Conservation (phyloP, 2,329 filamentous ascomycete genomes). For the Hypoxylon sp. region DNA sequence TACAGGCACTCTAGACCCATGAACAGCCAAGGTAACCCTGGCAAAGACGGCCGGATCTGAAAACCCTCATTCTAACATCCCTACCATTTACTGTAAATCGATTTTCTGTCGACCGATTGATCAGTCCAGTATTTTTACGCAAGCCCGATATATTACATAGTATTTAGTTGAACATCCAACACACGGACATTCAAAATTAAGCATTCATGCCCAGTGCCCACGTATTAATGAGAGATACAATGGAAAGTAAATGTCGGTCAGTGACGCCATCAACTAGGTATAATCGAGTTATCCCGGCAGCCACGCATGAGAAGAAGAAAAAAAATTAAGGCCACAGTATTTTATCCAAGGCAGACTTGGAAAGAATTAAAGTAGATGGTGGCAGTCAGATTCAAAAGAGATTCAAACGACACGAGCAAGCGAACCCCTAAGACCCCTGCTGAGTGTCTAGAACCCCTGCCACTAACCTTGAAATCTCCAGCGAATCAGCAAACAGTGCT, state of each 20-base stretch:
- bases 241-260: no score
- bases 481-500: conserved; percentile 41
- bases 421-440: conserved; percentile 8
- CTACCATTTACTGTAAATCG: conserved; percentile 14
- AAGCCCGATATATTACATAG: no score
- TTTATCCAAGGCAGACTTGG: conserved; percentile 20
- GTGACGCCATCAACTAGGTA: no score
- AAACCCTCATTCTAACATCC: conserved; percentile 30
- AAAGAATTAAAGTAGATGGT: conserved; percentile 6
- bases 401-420: conserved; percentile 16
- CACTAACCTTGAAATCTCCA: conserved; percentile 19
- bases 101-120: conserved; percentile 7
- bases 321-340: no score
- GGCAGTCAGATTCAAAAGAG: no score
- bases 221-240: no score
- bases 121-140: no score
- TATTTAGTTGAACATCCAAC: background rate
- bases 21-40: conserved; percentile 28
- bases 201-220: background rate
- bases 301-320: no score
- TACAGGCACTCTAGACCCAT: conserved; percentile 13
- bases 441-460: conserved; percentile 18
- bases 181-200: conserved; percentile 6
- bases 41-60: conserved; percentile 22
- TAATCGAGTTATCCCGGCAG: no score